These are phyloP conservation scores for Dryas integrifolia DNA, from an alignment of 331 rosid genomes.

Conservation along the genomic window DNA sequence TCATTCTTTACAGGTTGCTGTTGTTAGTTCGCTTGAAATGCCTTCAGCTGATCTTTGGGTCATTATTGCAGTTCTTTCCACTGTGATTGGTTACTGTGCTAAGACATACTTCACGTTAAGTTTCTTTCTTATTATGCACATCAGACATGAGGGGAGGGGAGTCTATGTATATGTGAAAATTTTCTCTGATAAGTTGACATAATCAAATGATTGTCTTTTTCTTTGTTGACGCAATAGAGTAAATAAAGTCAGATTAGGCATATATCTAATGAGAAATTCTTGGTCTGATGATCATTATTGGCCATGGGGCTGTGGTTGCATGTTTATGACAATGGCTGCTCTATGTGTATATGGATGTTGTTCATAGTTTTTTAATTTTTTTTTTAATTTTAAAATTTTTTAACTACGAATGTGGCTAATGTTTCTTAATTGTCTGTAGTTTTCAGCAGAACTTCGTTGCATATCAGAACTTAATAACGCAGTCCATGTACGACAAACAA, in stretches of 20 bases:
- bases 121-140: conserved; percentile 6
- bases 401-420: conserved; percentile 18
- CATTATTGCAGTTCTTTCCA: conserved; percentile 73
- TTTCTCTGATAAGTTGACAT: background rate
- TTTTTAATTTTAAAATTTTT: background rate
- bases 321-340: background rate
- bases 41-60: conserved; percentile 88
- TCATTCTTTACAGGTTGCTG: conserved; percentile 67
- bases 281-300: conserved; percentile 3
- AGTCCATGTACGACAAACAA: conserved; percentile 96
- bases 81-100: conserved; percentile 82
- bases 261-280: background rate
- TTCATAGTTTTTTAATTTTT: no score
- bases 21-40: conserved; percentile 75
- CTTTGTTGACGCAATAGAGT: background rate
- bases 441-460: conserved; percentile 84
- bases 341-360: no score
- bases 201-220: background rate
- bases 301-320: background rate
- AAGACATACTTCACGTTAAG: conserved; percentile 95
- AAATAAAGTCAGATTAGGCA: background rate
- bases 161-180: background rate
- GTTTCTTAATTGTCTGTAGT: conserved; percentile 38
- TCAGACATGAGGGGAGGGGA: background rate
- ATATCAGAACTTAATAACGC: conserved; percentile 90